Evolutionary conservation across 108 stramenopile species (phyloP).

Genomic region (Nitzschia sp.): DNA sequence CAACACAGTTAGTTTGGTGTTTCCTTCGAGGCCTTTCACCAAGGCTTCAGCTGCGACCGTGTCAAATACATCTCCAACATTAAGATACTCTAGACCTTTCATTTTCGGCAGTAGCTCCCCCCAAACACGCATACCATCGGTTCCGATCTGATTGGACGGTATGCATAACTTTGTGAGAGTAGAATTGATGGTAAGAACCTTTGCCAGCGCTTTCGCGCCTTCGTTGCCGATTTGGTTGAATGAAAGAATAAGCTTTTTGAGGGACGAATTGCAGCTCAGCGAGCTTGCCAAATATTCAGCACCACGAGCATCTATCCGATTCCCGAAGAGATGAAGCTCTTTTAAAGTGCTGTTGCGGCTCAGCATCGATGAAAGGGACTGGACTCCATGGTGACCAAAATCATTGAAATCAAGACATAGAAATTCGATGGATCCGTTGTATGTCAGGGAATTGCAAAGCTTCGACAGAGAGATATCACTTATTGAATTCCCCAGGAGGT

Average conservation of each 20-base stretch:
- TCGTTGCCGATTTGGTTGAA: conserved; percentile 40
- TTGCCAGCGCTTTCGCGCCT: conserved; percentile 31
- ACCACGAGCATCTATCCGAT: conserved; percentile 25
- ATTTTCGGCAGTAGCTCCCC: conserved; percentile 29
- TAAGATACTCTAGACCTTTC: conserved; percentile 33
- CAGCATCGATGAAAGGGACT: conserved; percentile 22
- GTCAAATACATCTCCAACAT: conserved; percentile 34
- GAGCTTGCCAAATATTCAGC: conserved; percentile 28
- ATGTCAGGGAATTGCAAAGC: conserved; percentile 10
- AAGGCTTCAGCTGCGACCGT: conserved; percentile 21
- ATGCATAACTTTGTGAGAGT: conserved; percentile 31
- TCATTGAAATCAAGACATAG: conserved; percentile 42
- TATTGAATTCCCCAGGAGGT: conserved; percentile 23
- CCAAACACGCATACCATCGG: conserved; percentile 17
- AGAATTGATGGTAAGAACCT: conserved; percentile 33
- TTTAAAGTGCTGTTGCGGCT: conserved; percentile 2
- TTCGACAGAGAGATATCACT: conserved; percentile 14
- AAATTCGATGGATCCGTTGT: conserved; percentile 14
- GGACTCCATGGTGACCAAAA: conserved; percentile 20
- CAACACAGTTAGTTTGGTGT: conserved; percentile 15
- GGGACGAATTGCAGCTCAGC: conserved; percentile 18
- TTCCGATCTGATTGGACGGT: conserved; percentile 35
- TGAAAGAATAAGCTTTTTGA: conserved; percentile 28
- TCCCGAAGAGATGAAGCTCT: conserved; percentile 43
- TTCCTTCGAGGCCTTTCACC: conserved; percentile 14